These are phyloP conservation scores for Phoenix dactylifera DNA, from an alignment of 176 grass and related monocot genomes.

Conservation along the genomic window DNA sequence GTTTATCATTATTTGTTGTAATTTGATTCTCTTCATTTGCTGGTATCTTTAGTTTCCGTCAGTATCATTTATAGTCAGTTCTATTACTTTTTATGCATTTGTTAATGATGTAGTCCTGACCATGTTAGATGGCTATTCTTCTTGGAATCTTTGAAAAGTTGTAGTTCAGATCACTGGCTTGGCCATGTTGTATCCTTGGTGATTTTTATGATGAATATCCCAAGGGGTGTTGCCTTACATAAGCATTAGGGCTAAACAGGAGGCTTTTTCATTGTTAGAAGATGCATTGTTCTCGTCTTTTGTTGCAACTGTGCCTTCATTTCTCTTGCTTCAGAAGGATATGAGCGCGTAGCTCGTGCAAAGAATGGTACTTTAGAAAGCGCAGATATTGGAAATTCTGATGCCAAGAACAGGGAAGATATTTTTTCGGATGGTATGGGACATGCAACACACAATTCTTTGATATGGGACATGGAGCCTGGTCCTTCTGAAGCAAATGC, in stretches of 20 bases:
- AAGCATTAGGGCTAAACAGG: too few relatives aligned
- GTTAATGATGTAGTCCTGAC: too few relatives aligned
- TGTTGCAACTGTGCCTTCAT: neutral
- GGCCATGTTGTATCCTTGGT: neutral
- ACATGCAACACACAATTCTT: constrained; percentile 27
- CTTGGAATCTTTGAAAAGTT: too few relatives aligned
- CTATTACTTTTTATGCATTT: too few relatives aligned
- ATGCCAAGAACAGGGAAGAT: constrained; percentile 17
- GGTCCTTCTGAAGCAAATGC: constrained; percentile 36
- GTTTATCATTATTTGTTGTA: too few relatives aligned
- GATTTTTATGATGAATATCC: constrained; percentile 1
- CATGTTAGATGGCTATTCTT: too few relatives aligned
- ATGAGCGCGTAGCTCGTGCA: constrained; percentile 63
- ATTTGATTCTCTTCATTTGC: too few relatives aligned
- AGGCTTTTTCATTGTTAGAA: too few relatives aligned
- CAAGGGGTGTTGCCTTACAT: too few relatives aligned
- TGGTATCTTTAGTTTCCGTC: too few relatives aligned
- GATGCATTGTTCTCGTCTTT: too few relatives aligned
- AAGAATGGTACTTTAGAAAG: constrained; percentile 37
- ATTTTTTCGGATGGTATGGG: constrained; percentile 39
- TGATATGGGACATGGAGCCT: constrained; percentile 43
- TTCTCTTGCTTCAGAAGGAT: constrained; percentile 52
- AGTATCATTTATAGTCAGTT: too few relatives aligned
- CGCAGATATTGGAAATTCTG: neutral
- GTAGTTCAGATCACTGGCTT: neutral